Evolutionary conservation across 176 grass and related monocot genomes (phyloP).

Genomic region (Phoenix roebelenii): DNA sequence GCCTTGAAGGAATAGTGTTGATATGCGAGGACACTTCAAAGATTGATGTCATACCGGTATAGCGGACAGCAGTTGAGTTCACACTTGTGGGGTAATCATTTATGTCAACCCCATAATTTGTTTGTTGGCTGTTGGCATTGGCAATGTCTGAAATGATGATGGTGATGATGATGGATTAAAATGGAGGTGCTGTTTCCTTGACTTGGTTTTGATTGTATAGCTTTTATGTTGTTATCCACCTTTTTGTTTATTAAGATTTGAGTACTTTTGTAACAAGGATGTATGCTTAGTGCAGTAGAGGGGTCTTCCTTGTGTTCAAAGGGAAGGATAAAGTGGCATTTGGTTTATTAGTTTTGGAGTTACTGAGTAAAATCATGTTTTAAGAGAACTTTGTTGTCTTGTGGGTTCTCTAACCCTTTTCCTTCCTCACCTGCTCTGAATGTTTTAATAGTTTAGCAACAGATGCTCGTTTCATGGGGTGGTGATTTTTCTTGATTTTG

Average conservation of each 20-base stretch:
- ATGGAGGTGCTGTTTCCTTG: neutral
- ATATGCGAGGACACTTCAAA: constrained; percentile 90
- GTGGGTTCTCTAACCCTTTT: no score
- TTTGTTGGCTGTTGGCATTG: constrained; percentile 29
- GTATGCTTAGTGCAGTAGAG: no score
- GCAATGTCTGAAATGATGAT: constrained; percentile 9
- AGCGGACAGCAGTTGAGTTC: constrained; percentile 7
- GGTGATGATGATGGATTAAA: neutral
- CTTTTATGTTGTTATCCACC: constrained; percentile 1
- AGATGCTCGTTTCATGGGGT: no score
- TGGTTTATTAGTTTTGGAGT: no score
- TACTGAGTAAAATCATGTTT: no score
- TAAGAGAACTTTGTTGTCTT: no score
- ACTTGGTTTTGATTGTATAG: constrained; percentile 12
- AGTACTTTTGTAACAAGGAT: no score
- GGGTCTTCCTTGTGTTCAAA: no score
- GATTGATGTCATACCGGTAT: constrained; percentile 81
- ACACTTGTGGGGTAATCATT: constrained; percentile 24
- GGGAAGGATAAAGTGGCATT: no score
- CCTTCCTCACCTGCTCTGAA: no score
- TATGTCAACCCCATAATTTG: constrained; percentile 37
- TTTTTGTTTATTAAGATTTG: neutral
- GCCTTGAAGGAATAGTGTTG: constrained; percentile 73
- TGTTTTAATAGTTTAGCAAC: no score
- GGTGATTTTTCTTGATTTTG: no score